A percentile compares a stretch with the other conserved stretches of the same genome.
phyloP scores from a whole-genome alignment of 1,284 basidiomycete species.

The Laetiporus sulphureus region DNA sequence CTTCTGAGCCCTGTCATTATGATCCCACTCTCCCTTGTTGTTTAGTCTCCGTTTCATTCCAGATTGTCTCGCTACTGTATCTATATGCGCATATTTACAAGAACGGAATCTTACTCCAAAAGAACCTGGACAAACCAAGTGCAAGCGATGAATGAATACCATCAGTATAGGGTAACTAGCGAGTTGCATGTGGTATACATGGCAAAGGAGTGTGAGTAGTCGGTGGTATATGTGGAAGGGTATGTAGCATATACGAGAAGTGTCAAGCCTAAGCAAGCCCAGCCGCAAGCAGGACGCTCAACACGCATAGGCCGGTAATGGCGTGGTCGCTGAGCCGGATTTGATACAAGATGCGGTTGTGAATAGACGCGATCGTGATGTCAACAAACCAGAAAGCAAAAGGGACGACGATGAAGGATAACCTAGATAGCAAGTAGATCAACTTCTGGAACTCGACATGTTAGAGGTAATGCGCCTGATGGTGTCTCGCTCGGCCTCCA shows the following conservation, averaged over 20 bases:
- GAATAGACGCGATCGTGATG: too few relatives aligned
- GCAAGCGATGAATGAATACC: conserved; percentile 2
- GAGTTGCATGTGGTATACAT: conserved; percentile 1
- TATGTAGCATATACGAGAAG: conserved; percentile 5
- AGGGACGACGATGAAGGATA: neutral
- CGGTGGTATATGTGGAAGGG: conserved; percentile 2
- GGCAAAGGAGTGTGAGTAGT: conserved; percentile 1
- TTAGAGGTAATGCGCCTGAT: conserved; percentile 59
- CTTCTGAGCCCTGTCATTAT: neutral
- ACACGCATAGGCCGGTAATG: too few relatives aligned
- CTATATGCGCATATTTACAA: conserved; percentile 6
- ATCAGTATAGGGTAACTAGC: conserved; percentile 3
- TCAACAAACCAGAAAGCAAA: conserved; percentile 1
- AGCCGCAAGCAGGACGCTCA: too few relatives aligned
- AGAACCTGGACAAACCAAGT: neutral
- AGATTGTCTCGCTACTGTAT: conserved; percentile 4
- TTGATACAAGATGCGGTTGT: too few relatives aligned
- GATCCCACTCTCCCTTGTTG: neutral
- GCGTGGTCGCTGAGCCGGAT: too few relatives aligned
- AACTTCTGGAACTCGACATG: conserved; percentile 15
- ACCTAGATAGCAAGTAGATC: neutral
- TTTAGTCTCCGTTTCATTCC: neutral
- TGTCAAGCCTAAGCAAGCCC: neutral
- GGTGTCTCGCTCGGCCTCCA: conserved; percentile 67
- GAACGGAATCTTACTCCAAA: neutral